Base-by-base conservation (phyloP, 2,329 filamentous ascomycete genomes). In the Aspergillus hiratsukae region DNA sequence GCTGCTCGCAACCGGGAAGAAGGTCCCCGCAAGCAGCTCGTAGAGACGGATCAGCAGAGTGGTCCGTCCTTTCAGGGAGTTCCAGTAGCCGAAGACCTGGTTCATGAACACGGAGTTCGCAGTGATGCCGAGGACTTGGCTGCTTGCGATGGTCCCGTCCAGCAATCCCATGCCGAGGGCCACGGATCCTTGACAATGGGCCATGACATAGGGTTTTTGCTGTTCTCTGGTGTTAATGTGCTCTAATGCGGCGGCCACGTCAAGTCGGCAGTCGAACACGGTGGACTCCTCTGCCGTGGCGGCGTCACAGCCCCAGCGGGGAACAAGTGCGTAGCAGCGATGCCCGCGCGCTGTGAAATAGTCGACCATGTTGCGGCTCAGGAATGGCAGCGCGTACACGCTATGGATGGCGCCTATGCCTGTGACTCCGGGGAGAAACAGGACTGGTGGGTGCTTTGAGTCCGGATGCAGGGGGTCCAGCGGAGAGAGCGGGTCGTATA, bases 81-180 rank as follows among this genome's bases (percentile, higher is more conserved):
- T 65, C 62, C 59, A 64, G 48, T 63, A 59, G 1, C 28, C 56
- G 21, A 58, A 56, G 3, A 52, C 49, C 49, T 60, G 58, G 35
- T 59, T 58, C 37, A 66, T 64, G 58, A 66, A 65, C 23, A 66
- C 64, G 5, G 60, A 58, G 49, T 59, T 64, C 3, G 57, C 62
- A 9, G 62, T 63, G 21, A 66, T 52, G 0, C 64, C 64, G 21
- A 60, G 52, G 6, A 65, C 35, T 2, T 61, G 52, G 4, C 21
- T 45, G n/a, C 52, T 52, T 17, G 56, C 46, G 29, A 65, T 62
- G 3, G 60, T 63, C 4, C 63, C 61, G 14, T 65, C 61, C 8
- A 65, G 58, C 10, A 64, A 51, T 31, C 60, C 61, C 29, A 58
- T 60, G 49, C 50, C 54, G 21, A 65, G 55, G 14, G 63, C 60